phyloP scores from a whole-genome alignment of 345 rosid species.

The Dimocarpus longan region DNA sequence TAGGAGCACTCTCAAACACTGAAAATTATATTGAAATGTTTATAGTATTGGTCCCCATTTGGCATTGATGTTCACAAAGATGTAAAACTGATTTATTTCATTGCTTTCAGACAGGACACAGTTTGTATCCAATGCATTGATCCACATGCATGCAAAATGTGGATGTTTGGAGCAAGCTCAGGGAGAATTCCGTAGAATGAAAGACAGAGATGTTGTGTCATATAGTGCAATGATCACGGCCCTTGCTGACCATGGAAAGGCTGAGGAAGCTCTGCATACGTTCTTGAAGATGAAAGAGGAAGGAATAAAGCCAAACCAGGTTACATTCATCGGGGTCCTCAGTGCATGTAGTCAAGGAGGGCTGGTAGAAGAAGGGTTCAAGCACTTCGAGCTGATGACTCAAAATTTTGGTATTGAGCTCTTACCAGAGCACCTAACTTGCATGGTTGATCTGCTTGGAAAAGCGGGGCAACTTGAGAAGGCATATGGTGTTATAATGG shows the following conservation, averaged over 20 bases:
- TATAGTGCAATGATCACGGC: conserved; percentile 56
- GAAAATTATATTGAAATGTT: background rate
- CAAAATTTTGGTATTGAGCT: conserved; percentile 37
- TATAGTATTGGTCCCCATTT: background rate
- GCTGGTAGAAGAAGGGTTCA: conserved; percentile 50
- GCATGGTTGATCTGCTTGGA: conserved; percentile 60
- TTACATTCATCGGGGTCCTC: conserved; percentile 51
- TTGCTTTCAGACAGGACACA: conserved; percentile 38
- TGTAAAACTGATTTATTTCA: background rate
- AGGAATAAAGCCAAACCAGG: conserved; percentile 51
- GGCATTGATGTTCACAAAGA: background rate
- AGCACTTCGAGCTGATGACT: conserved; percentile 46
- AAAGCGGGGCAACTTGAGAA: conserved; percentile 58
- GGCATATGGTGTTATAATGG: conserved; percentile 44
- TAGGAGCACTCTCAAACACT: background rate
- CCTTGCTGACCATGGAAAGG: conserved; percentile 55
- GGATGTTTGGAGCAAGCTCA: conserved; percentile 47
- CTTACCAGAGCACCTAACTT: conserved; percentile 48
- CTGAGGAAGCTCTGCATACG: conserved; percentile 40
- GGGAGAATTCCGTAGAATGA: conserved; percentile 49
- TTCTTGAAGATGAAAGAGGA: conserved; percentile 49
- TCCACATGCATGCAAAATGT: conserved; percentile 69
- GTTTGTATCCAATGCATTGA: conserved; percentile 49
- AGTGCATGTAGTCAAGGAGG: conserved; percentile 61
- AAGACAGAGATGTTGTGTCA: conserved; percentile 46